A percentile compares a stretch with the other conserved stretches of the same genome.
phyloP scores from a whole-genome alignment of 1,139 yeast genomes.

The Suhomyces ambrosiae region DNA sequence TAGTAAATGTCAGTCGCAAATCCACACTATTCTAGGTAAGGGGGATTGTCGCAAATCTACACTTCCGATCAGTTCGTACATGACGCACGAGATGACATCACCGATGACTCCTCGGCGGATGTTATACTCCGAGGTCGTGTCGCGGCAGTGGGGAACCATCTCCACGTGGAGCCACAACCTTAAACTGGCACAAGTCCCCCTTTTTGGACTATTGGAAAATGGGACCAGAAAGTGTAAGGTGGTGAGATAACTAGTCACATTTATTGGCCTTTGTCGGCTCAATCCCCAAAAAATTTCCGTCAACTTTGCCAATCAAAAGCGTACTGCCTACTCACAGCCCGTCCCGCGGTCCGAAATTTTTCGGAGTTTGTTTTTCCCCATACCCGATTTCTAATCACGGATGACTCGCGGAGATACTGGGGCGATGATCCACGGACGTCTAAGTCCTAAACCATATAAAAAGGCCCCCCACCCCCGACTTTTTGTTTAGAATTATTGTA shows the following conservation, averaged over 20 bases:
- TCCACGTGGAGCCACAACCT: conserved; percentile 1
- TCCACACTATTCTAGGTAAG: no score
- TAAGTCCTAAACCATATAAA: conserved; percentile 5
- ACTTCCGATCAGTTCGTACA: no score
- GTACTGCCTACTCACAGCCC: no score
- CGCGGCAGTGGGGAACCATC: conserved; percentile 1
- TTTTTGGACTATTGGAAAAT: no score
- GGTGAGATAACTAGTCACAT: no score
- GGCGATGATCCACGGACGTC: conserved; percentile 5
- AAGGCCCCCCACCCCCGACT: neutral
- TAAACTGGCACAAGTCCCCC: no score
- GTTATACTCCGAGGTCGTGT: conserved; percentile 1
- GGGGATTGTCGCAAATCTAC: no score
- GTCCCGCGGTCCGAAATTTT: conserved; percentile 11
- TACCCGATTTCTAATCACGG: conserved; percentile 9
- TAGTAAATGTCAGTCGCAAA: no score
- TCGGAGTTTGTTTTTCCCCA: conserved; percentile 12
- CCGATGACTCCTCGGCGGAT: conserved; percentile 4
- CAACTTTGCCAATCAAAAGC: no score
- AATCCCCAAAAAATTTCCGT: no score
- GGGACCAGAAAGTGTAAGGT: no score
- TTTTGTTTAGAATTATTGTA: neutral
- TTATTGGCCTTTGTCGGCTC: neutral
- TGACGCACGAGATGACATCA: no score
- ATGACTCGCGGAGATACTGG: conserved; percentile 12